phyloP scores from a whole-genome alignment of 352 stramenopile genomes.

The Globisporangium barbulae region DNA sequence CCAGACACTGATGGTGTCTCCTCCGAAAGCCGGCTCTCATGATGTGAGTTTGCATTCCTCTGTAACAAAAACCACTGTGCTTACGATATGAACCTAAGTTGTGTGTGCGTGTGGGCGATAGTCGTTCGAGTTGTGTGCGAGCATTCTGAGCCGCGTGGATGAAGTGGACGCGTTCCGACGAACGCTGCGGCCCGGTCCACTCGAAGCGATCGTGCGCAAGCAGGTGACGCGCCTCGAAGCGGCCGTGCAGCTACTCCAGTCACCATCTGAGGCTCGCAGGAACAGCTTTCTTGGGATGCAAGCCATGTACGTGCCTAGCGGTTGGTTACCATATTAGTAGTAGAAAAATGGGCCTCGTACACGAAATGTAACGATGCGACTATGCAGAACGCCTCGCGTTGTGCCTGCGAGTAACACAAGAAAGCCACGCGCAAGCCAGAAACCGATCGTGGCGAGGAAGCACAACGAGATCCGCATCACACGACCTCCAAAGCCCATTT shows the following conservation, averaged over 20 bases:
- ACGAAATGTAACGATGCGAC: not conserved
- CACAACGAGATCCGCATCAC: constrained; percentile 35
- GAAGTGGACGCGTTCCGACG: constrained; percentile 41
- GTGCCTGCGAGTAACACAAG: not conserved
- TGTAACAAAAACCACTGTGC: not conserved
- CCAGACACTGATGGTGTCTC: constrained; percentile 9
- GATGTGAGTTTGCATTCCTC: not conserved
- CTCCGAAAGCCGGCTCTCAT: constrained; percentile 8
- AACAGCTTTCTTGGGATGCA: constrained; percentile 11
- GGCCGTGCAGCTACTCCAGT: constrained; percentile 30
- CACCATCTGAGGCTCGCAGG: not conserved
- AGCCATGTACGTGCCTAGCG: not conserved
- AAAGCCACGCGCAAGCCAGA: constrained; percentile 24
- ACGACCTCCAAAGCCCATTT: constrained; percentile 45
- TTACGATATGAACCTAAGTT: not conserved
- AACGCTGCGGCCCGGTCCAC: constrained; percentile 36
- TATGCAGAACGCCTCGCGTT: constrained; percentile 5
- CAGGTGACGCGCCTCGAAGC: constrained; percentile 34
- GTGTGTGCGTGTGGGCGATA: constrained; percentile 8
- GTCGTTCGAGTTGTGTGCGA: constrained; percentile 33
- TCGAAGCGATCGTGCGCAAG: constrained; percentile 49
- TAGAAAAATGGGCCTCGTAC: not conserved
- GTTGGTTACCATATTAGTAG: not conserved
- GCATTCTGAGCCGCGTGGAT: constrained; percentile 32
- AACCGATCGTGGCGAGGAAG: constrained; percentile 17